These are phyloP conservation scores for Chrysochromulina parva DNA, from an alignment of 78 protist genomes.

Conservation along the genomic window DNA sequence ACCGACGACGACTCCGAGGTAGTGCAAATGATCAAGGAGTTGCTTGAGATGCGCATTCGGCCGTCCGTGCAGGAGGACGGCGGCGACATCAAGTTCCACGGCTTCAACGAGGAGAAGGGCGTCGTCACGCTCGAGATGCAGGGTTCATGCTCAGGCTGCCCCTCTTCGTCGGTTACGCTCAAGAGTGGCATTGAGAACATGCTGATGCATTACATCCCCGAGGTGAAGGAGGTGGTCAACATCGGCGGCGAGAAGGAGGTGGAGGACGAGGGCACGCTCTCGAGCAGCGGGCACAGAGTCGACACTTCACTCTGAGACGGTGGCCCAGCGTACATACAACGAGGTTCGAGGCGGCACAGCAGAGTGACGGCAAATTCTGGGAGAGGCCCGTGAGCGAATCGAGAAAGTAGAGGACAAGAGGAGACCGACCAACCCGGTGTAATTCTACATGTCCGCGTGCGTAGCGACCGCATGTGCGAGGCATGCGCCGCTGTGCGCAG, in stretches of 20 bases:
- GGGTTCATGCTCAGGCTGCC: constrained; percentile 30
- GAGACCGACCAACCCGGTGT: too few relatives aligned
- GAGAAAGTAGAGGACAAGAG: too few relatives aligned
- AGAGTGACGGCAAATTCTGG: too few relatives aligned
- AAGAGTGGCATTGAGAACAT: constrained; percentile 87
- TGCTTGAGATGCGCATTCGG: constrained; percentile 79
- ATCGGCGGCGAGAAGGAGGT: neutral
- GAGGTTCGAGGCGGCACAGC: too few relatives aligned
- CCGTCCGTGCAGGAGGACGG: constrained; percentile 87
- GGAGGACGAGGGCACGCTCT: neutral
- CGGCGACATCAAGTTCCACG: constrained; percentile 70
- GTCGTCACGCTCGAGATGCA: constrained; percentile 63
- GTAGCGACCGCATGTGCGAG: too few relatives aligned
- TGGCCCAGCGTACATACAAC: too few relatives aligned
- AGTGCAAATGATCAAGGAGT: constrained; percentile 84
- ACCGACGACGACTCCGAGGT: constrained; percentile 53
- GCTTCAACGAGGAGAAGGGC: constrained; percentile 61
- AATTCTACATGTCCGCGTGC: too few relatives aligned
- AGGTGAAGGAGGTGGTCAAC: constrained; percentile 64
- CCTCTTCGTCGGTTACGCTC: constrained; percentile 66
- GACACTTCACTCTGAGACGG: too few relatives aligned
- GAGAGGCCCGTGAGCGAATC: too few relatives aligned
- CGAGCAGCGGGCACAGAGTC: too few relatives aligned
- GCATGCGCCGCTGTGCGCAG: too few relatives aligned
- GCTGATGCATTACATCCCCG: constrained; percentile 89